These are phyloP conservation scores for Fusarium sp. DNA, from an alignment of 2,329 filamentous ascomycete genomes.

Conservation along the genomic window DNA sequence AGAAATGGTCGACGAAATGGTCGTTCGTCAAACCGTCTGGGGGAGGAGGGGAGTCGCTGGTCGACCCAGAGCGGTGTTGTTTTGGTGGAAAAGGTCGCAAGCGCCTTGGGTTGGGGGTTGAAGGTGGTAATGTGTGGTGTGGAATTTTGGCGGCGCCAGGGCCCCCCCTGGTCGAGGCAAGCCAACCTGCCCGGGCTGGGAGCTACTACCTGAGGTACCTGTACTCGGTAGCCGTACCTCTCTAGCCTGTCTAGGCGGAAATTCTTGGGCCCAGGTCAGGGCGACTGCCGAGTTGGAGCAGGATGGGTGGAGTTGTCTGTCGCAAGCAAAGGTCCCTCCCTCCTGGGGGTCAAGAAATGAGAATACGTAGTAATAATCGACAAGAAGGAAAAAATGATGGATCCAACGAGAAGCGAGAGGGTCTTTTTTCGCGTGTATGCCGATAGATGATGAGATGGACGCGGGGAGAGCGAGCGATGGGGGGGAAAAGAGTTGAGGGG, in stretches of 20 bases:
- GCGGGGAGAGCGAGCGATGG: neutral
- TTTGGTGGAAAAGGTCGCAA: slow-evolving; percentile 45
- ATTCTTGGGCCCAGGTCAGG: slow-evolving; percentile 40
- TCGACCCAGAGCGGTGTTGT: slow-evolving; percentile 43
- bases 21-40: slow-evolving; percentile 11
- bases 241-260: slow-evolving; percentile 30
- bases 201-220: slow-evolving; percentile 31
- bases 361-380: slow-evolving; percentile 8
- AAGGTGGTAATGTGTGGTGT: slow-evolving; percentile 41
- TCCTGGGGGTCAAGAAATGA: slow-evolving; percentile 1
- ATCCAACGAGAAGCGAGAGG: neutral
- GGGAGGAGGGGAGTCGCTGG: slow-evolving; percentile 30
- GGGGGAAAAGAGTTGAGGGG: slow-evolving; percentile 6
- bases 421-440: neutral
- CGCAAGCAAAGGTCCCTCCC: slow-evolving; percentile 10
- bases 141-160: slow-evolving; percentile 41
- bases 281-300: slow-evolving; percentile 43
- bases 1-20: slow-evolving; percentile 24
- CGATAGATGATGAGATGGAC: neutral
- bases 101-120: slow-evolving; percentile 41
- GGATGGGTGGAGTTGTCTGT: slow-evolving; percentile 23
- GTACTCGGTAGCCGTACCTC: slow-evolving; percentile 14
- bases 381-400: slow-evolving; percentile 1
- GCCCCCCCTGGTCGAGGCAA: slow-evolving; percentile 33
- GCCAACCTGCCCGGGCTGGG: neutral